Percentiles rank a stretch among this genome's conserved stretches.
Conservation (phyloP, 257 asterid species). For the Cruciata laevipes region DNA sequence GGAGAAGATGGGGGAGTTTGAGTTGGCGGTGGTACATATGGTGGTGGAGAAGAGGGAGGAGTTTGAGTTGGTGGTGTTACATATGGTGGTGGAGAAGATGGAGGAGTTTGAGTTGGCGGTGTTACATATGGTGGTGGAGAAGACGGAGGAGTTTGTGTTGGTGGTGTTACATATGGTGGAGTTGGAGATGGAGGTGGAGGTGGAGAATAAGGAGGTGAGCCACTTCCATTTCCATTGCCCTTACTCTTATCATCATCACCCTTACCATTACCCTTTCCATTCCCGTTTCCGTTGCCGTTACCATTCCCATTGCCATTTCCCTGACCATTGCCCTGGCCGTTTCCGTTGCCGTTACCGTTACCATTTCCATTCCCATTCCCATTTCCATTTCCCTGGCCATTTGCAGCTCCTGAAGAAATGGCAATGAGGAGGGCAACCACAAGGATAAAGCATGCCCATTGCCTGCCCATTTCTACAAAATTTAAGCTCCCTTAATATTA, state of each 20-base stretch:
- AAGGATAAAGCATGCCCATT: slow-evolving; percentile 22
- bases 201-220: neutral
- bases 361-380: neutral
- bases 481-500: neutral
- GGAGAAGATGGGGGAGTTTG: neutral
- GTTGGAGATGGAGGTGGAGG: neutral
- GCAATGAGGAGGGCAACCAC: slow-evolving; percentile 30
- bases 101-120: neutral
- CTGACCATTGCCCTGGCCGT: neutral
- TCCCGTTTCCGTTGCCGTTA: neutral
- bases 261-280: no score
- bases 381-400: slow-evolving; percentile 33
- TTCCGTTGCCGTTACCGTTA: neutral
- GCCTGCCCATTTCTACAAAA: slow-evolving; percentile 22
- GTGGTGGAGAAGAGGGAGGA: neutral
- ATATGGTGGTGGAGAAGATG: neutral
- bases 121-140: neutral
- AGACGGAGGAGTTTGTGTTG: neutral
- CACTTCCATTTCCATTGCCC: neutral
- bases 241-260: no score
- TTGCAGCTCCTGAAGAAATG: slow-evolving; percentile 29
- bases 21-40: neutral
- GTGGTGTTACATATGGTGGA: neutral
- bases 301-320: neutral
- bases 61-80: neutral